Evolutionary conservation across 2,329 filamentous ascomycete genomes (phyloP), one percentile per base, ranked within the genome.

Genomic region (Microcyclospora tardicrescens): DNA sequence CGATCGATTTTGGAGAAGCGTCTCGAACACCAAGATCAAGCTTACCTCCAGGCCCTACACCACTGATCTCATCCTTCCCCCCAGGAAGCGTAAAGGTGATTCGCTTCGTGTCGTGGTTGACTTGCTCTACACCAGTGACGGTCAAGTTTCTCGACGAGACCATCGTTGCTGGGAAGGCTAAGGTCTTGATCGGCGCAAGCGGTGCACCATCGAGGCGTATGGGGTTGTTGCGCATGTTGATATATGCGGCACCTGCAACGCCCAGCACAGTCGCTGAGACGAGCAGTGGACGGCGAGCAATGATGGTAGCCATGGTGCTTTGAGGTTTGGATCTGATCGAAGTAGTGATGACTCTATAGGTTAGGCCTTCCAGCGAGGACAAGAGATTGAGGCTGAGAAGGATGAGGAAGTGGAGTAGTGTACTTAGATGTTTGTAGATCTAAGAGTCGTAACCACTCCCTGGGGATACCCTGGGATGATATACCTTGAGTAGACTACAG

Each of bases 61-160:
- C 55, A 35, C 48, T 54, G 38, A 53, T 43, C 36, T 57, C 50
- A 13, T 30, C 42, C 2, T 46, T 37, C 6, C 53, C 55, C 9
- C 52, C 52, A 10, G 54, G 54, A 3, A 58, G 47, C 8, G 43
- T 33, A 35, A 58, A 57, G 9, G 51, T 57, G 35, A 58, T 53
- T 13, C 45, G 39, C 38, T 54, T 58, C 5, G 53, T 56, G 34
- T 58, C 54, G 42, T 57, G 54, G 40, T 56, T 58, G 37, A 57
- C 43, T 41, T 58, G 54, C 38, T 57, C 53, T 14, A 49, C 46
- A 13, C 43, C 43, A 13, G 43, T 48, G 27, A 57, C 53, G 15
- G 49, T 56, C 13, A 58, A 37, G 19, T 50, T 41, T 34, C 51
- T 48, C 28, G 51, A 48, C 43, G 56, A 57, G n/a, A 56, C 49